A percentile compares a stretch with the other conserved stretches of the same genome.
Conservation (phyloP, 1,284 basidiomycete genomes). For the Pholiota adiposa region DNA sequence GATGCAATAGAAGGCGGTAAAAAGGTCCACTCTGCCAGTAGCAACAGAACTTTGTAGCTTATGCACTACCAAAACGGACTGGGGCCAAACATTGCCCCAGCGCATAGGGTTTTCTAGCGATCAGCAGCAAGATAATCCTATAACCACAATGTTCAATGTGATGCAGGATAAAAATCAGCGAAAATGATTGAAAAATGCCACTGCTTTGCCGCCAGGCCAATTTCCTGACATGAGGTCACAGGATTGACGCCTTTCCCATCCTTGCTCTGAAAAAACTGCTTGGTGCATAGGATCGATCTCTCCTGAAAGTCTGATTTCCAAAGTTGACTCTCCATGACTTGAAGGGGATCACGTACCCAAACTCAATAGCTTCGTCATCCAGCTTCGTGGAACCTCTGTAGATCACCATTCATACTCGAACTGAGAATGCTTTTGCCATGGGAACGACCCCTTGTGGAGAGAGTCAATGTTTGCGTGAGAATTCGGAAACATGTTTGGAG, state of each 20-base stretch:
- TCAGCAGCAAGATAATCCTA: slow-evolving; percentile 22
- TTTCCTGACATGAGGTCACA: slow-evolving; percentile 27
- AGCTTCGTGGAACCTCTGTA: too few relatives aligned
- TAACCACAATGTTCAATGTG: neutral
- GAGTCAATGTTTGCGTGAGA: slow-evolving; percentile 12
- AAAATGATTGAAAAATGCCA: slow-evolving; percentile 21
- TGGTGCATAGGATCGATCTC: slow-evolving; percentile 30
- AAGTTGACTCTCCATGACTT: slow-evolving; percentile 31
- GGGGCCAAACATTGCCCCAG: slow-evolving; percentile 33
- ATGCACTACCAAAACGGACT: slow-evolving; percentile 36
- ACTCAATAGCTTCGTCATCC: slow-evolving; percentile 39
- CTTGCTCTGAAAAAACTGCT: slow-evolving; percentile 7
- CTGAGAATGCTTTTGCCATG: slow-evolving; percentile 9
- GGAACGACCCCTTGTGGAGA: slow-evolving; percentile 1
- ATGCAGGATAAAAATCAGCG: neutral
- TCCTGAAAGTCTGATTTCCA: slow-evolving; percentile 29
- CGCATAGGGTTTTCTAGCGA: slow-evolving; percentile 23
- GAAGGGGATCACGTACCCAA: slow-evolving; percentile 37
- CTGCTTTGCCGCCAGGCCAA: slow-evolving; percentile 32
- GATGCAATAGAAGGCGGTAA: slow-evolving; percentile 37
- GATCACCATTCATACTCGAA: neutral
- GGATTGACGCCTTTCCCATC: slow-evolving; percentile 22
- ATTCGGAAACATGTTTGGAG: slow-evolving; percentile 1
- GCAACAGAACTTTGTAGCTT: slow-evolving; percentile 40
- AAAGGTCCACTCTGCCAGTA: slow-evolving; percentile 39